Base-by-base conservation (phyloP, 2,329 filamentous ascomycete genomes). In the Fusarium equiseti region DNA sequence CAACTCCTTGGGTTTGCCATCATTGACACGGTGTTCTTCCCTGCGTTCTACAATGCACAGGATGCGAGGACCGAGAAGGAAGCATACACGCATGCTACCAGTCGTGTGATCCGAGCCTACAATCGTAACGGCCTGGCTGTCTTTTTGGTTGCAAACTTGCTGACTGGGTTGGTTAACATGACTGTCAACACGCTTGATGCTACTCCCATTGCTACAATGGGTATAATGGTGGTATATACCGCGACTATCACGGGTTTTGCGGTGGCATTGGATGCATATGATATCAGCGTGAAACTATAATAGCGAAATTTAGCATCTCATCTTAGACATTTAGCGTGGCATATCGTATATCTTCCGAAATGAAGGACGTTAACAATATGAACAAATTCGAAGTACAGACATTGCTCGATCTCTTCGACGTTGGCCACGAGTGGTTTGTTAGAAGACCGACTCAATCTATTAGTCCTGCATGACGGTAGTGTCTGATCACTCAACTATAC, bases 91-190 rank as follows among this genome's bases (percentile, higher is more conserved):
- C 83, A 87, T 48, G 91, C 94, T 6, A 98, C 94, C 5, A 97
- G 94, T 77, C 87, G 84, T 40, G 86, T 98, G n/a, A 82, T 98
- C 68, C 85, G 89, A 48, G 92, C 94, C 0, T 97, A 92, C 78
- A 99, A 99, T 78, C 88, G 92, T 57, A 98, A 98, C 75, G 95
- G 96, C 0, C 83, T 99, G 49, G 89, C 89, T 1, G 81, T 98
- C 1, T 99, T 99, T 77, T 80, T 99, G 63, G 77, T 95, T 40
- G 95, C 96, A 4, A 99, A 99, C 77, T 81, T 99, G 49, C 81
- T 97, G 68, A 99, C 96, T 1, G 96, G 96, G 0, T 77, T 94
- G 18, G 91, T 98, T 57, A 99, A 99, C 79, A 85, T 99, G 85
- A 92, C 90, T 6, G 80, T 98, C 58, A 90, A 91, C 42, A 99